Base-by-base conservation (phyloP, 2,329 filamentous ascomycete species). In the Microcyclospora tardicrescens region DNA sequence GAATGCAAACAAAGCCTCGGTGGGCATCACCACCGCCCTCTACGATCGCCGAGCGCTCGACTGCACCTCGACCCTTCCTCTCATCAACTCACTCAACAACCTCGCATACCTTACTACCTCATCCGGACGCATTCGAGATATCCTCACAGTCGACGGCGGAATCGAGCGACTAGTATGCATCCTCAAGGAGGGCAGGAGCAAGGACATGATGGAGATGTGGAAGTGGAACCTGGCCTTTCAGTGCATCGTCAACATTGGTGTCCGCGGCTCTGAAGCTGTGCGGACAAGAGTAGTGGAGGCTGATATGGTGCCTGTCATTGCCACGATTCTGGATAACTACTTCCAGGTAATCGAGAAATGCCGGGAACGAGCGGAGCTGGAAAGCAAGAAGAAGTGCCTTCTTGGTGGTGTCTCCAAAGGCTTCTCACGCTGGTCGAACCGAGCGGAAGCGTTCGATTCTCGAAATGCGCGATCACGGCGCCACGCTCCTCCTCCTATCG, bases 131-230 rank as follows among this genome's bases (percentile, higher is more conserved):
- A 98, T 98, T 61, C 79, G 91, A 54, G 91, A 98, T 60, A 98
- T 98, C 47, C 75, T 98, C 48, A 96, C 89, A 41, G 85, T 98
- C 66, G 91, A 98, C 81, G 91, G 91, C 63, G 91, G 91, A 45
- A 91, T 98, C 61, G 91, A 98, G 68, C 72, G 89, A 48, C 70
- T 98, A 51, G 84, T 98, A 59, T 95, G 86, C 73, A 95, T 98
- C 57, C 75, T 98, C 61, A 98, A 98, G 65, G 85, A 94, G 64
- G 91, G 91, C 46, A 75, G 91, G 58, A 95, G 84, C 66, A 93
- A 87, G 64, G 89, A 98, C 61, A 81, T 95, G 79, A 95, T 96
- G 89, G 89, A 95, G 61, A 94, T 94, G 84, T 98, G 91, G 91
- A 96, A 96, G 65, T 98, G 91, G 91, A 98, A 95, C 58, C 73